Evolutionary conservation across 345 rosid genomes (phyloP).

Genomic region (Clarkia xantiana): DNA sequence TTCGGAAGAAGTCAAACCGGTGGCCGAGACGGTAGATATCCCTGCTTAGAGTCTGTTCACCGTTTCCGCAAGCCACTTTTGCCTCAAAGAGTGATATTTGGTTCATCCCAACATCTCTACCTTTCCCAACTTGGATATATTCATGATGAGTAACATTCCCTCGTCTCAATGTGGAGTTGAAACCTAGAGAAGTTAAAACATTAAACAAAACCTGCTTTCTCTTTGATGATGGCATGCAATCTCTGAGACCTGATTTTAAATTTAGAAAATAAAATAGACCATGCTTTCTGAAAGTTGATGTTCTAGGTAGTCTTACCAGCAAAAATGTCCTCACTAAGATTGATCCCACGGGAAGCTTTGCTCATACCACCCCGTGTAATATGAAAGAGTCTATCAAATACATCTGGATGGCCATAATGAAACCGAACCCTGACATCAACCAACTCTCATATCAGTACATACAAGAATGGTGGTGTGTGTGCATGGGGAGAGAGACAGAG

Average conservation of each 20-base stretch:
- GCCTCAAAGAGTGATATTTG: conserved; percentile 98
- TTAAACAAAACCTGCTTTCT: no score
- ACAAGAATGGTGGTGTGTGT: background rate
- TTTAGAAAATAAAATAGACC: no score
- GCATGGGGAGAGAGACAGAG: background rate
- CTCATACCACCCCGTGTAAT: conserved; percentile 95
- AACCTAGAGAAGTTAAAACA: conserved; percentile 29
- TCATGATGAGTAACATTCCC: conserved; percentile 98
- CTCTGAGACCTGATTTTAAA: no score
- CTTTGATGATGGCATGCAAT: no score
- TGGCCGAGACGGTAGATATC: conserved; percentile 91
- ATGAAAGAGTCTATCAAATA: conserved; percentile 88
- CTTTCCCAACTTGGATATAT: conserved; percentile 99
- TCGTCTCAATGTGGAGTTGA: conserved; percentile 80
- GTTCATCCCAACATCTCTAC: conserved; percentile 95
- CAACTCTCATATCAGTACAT: conserved; percentile 7
- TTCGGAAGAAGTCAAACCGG: conserved; percentile 94
- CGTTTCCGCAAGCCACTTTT: conserved; percentile 95
- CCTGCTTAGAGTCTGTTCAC: conserved; percentile 87
- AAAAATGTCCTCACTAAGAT: conserved; percentile 94
- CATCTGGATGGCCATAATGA: conserved; percentile 98
- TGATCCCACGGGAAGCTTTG: conserved; percentile 90
- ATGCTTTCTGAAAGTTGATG: background rate
- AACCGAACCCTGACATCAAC: conserved; percentile 60
- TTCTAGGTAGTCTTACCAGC: conserved; percentile 48